phyloP scores from a whole-genome alignment of 768 basidiomycete species.

The Suillus weaverae region DNA sequence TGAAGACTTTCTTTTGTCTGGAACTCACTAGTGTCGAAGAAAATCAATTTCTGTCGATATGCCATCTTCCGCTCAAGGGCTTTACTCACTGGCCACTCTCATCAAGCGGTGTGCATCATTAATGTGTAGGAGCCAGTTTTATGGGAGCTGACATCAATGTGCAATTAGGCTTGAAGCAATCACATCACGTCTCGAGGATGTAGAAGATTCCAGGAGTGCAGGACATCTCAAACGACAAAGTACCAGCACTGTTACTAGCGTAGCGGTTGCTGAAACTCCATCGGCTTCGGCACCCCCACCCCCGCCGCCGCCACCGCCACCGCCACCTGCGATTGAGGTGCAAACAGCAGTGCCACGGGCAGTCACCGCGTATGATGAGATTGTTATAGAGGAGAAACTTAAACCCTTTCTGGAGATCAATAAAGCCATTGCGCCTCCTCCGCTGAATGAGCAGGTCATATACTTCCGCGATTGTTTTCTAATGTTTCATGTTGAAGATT shows the following conservation, averaged over 20 bases:
- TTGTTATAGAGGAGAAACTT: conserved; percentile 70
- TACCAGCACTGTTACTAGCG: conserved; percentile 31
- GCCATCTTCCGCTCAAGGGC: conserved; percentile 45
- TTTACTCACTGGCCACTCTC: conserved; percentile 78
- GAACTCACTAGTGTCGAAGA: neutral
- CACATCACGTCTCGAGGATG: conserved; percentile 90
- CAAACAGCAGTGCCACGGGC: conserved; percentile 51
- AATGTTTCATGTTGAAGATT: conserved; percentile 7
- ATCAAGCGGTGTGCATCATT: conserved; percentile 65
- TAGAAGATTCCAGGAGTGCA: conserved; percentile 54
- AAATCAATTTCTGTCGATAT: conserved; percentile 11
- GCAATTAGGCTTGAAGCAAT: conserved; percentile 80
- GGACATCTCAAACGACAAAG: conserved; percentile 27
- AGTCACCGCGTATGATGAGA: conserved; percentile 72
- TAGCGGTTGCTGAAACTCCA: conserved; percentile 25
- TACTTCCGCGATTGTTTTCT: neutral
- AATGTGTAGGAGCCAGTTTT: conserved; percentile 3
- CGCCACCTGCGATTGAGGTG: conserved; percentile 37
- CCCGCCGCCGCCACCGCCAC: conserved; percentile 34
- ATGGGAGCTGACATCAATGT: conserved; percentile 8
- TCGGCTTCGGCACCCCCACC: conserved; percentile 30
- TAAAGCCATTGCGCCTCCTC: conserved; percentile 63
- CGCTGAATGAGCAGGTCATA: conserved; percentile 77
- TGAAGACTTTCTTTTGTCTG: neutral
- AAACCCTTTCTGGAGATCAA: conserved; percentile 76